phyloP scores from a whole-genome alignment of 345 rosid species.

The Boechera retrofracta region DNA sequence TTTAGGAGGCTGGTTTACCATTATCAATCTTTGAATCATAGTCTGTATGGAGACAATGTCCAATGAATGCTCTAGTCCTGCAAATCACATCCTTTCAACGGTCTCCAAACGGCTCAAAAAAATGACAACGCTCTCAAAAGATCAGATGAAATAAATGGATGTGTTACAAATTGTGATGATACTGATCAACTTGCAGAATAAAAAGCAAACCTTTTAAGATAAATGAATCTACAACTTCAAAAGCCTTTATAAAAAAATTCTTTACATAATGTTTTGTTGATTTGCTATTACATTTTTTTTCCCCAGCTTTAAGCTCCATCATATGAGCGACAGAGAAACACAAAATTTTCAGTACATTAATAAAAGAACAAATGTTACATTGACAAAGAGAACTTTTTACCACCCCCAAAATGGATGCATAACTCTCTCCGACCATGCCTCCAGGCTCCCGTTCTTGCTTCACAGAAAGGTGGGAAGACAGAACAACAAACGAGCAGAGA shows the following conservation, averaged over 20 bases:
- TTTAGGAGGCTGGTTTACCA: too few species aligned
- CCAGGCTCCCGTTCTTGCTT: neutral
- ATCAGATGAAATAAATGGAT: too few species aligned
- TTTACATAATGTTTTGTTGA: slow-evolving; percentile 15
- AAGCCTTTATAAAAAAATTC: slow-evolving; percentile 5
- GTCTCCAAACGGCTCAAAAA: neutral
- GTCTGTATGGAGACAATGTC: too few species aligned
- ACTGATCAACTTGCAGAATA: slow-evolving; percentile 6
- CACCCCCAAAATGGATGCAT: neutral
- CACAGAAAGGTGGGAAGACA: neutral
- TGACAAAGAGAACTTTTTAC: slow-evolving; percentile 15
- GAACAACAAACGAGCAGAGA: slow-evolving; percentile 29
- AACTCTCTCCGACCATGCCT: neutral
- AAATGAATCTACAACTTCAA: slow-evolving; percentile 2
- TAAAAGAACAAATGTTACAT: neutral
- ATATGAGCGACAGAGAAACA: slow-evolving; percentile 15
- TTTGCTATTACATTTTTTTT: neutral
- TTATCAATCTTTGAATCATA: too few species aligned
- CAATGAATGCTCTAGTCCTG: too few species aligned
- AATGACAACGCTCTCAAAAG: neutral
- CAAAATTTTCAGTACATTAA: slow-evolving; percentile 21
- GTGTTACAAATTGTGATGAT: too few species aligned
- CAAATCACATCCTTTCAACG: too few species aligned
- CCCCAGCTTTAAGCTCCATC: slow-evolving; percentile 16
- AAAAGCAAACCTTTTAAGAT: neutral